Percentiles rank a stretch among this genome's conserved stretches.
These are phyloP conservation scores for Lactarius tabidus DNA, from an alignment of 768 basidiomycete species.

Conservation along the genomic window DNA sequence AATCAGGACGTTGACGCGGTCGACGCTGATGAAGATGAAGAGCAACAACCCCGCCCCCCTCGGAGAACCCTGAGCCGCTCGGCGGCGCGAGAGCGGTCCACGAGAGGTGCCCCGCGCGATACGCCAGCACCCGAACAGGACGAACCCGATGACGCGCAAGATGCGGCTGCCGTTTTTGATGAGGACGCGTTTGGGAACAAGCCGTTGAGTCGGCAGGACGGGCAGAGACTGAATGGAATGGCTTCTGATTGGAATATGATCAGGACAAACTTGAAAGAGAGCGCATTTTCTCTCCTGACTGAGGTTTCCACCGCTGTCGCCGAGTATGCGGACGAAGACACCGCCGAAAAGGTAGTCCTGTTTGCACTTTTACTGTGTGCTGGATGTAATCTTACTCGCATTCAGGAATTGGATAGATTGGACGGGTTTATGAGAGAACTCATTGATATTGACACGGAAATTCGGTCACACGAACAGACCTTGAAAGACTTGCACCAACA, in stretches of 20 bases:
- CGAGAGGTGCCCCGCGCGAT: background rate
- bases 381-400: conserved; percentile 4
- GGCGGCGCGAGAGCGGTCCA: background rate
- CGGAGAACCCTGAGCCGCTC: conserved; percentile 28
- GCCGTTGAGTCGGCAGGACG: conserved; percentile 54
- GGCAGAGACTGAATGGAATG: conserved; percentile 51
- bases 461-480: conserved; percentile 50
- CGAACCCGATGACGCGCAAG: conserved; percentile 38
- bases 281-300: conserved; percentile 43
- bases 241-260: conserved; percentile 60
- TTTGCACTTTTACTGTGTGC: background rate
- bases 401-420: conserved; percentile 53
- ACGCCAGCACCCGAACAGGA: conserved; percentile 30
- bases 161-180: conserved; percentile 41
- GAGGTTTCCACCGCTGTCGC: conserved; percentile 57
- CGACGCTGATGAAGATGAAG: conserved; percentile 42
- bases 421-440: conserved; percentile 66
- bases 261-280: conserved; percentile 43
- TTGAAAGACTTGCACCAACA: conserved; percentile 55
- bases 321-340: conserved; percentile 54
- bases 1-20: conserved; percentile 32
- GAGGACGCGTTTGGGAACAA: conserved; percentile 61
- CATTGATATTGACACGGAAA: conserved; percentile 61
- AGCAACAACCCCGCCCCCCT: conserved; percentile 37
- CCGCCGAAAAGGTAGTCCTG: conserved; percentile 46